Conservation (phyloP, 495 filamentous ascomycete genomes). For the Penicillium ucsense region DNA sequence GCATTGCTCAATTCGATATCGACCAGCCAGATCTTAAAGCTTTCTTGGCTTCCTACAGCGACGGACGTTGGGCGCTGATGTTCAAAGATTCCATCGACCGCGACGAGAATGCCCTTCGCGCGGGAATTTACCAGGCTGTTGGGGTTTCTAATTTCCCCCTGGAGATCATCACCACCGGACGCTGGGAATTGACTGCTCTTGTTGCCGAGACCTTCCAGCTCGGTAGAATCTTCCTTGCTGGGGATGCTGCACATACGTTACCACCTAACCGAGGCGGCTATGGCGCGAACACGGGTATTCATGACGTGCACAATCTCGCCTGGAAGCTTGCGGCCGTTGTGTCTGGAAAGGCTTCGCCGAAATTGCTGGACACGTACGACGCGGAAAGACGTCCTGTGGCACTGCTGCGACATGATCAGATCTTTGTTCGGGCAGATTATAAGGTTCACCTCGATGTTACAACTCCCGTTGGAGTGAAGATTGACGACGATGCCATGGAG, state of each 20-base stretch:
- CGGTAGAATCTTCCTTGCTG: slow-evolving; percentile 36
- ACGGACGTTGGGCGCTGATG: slow-evolving; percentile 22
- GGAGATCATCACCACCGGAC: slow-evolving; percentile 19
- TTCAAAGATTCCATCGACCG: slow-evolving; percentile 18
- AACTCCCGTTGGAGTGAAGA: slow-evolving; percentile 5
- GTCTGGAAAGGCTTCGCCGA: slow-evolving; percentile 24
- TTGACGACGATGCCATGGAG: slow-evolving; percentile 21
- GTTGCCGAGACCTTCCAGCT: slow-evolving; percentile 18
- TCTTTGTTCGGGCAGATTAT: slow-evolving; percentile 19
- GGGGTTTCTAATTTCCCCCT: slow-evolving; percentile 12
- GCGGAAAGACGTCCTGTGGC: slow-evolving; percentile 42
- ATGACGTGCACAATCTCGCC: slow-evolving; percentile 36
- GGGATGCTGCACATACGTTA: slow-evolving; percentile 44
- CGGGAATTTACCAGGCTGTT: slow-evolving; percentile 12
- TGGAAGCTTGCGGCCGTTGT: slow-evolving; percentile 41
- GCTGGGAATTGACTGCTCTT: slow-evolving; percentile 19
- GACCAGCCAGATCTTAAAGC: slow-evolving; percentile 11
- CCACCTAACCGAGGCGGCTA: slow-evolving; percentile 37
- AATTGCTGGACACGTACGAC: slow-evolving; percentile 40
- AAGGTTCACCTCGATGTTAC: slow-evolving; percentile 10
- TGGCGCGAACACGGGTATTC: slow-evolving; percentile 40
- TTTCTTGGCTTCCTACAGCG: slow-evolving; percentile 19
- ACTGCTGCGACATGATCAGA: slow-evolving; percentile 19
- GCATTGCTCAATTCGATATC: slow-evolving; percentile 16
- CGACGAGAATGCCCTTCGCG: slow-evolving; percentile 7